A percentile compares a stretch with the other conserved stretches of the same genome.
These are phyloP conservation scores for Bauhinia variegata DNA, from an alignment of 306 rosid species.

Conservation along the genomic window DNA sequence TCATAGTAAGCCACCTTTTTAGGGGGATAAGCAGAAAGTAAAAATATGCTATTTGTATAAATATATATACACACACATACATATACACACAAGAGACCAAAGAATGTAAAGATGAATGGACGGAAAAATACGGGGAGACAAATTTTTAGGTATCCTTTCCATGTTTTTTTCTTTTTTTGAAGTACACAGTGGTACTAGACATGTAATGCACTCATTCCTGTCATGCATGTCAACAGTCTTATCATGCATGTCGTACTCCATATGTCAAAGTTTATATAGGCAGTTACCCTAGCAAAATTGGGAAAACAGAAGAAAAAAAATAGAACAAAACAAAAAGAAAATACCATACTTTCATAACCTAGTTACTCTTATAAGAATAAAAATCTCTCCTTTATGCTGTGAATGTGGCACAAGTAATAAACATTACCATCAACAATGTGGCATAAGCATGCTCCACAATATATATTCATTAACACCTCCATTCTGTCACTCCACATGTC, in stretches of 20 bases:
- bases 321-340: no score
- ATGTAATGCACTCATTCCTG: background rate
- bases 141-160: background rate
- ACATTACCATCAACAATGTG: background rate
- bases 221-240: background rate
- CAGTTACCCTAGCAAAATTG: background rate
- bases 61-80: background rate
- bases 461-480: background rate
- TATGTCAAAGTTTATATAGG: background rate
- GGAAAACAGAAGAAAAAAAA: background rate
- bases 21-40: constrained; percentile 13
- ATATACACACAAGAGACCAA: background rate
- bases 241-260: no score
- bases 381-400: background rate
- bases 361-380: background rate
- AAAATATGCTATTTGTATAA: background rate
- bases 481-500: background rate
- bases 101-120: background rate
- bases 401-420: background rate
- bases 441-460: background rate
- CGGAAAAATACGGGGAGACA: background rate
- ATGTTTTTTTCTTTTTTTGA: background rate
- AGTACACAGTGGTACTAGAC: constrained; percentile 6
- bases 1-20: constrained; percentile 20
- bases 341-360: background rate